Evolutionary conservation across 164 flowering plant species (phyloP).

Genomic region (Magnolia officinalis): DNA sequence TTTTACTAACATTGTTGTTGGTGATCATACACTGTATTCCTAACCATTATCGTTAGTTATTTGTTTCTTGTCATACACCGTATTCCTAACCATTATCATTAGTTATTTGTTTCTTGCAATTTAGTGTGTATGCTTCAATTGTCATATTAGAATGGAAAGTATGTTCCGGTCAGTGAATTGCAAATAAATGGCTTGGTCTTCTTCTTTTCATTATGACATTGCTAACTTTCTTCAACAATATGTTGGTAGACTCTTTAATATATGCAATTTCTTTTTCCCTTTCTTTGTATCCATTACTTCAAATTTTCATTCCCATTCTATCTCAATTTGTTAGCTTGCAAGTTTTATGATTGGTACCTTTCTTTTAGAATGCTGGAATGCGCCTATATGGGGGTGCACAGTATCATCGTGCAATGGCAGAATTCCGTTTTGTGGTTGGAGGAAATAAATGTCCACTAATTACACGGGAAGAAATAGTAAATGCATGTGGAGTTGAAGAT

Average conservation of each 20-base stretch:
- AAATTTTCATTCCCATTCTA: background rate
- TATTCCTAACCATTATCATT: background rate
- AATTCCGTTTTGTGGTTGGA: constrained; percentile 95
- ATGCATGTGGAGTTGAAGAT: constrained; percentile 99
- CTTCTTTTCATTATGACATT: background rate
- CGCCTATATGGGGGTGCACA: constrained; percentile 99
- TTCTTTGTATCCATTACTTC: background rate
- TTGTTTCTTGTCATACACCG: background rate
- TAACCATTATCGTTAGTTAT: background rate
- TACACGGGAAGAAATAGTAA: constrained; percentile 92
- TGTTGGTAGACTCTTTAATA: background rate
- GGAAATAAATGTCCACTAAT: constrained; percentile 94
- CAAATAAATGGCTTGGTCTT: background rate
- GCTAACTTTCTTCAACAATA: background rate
- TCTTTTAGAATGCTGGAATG: constrained; percentile 90
- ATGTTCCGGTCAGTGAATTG: background rate
- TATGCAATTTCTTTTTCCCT: background rate
- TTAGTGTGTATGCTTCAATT: background rate
- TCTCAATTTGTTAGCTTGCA: background rate
- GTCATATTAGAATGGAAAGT: background rate
- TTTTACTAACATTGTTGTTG: too few species aligned
- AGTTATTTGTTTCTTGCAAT: background rate
- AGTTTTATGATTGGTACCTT: constrained; percentile 2
- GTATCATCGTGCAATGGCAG: constrained; percentile 99
- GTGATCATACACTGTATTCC: background rate